Base-by-base conservation (phyloP, 2,329 filamentous ascomycete genomes). In the Thermoascus crustaceus region DNA sequence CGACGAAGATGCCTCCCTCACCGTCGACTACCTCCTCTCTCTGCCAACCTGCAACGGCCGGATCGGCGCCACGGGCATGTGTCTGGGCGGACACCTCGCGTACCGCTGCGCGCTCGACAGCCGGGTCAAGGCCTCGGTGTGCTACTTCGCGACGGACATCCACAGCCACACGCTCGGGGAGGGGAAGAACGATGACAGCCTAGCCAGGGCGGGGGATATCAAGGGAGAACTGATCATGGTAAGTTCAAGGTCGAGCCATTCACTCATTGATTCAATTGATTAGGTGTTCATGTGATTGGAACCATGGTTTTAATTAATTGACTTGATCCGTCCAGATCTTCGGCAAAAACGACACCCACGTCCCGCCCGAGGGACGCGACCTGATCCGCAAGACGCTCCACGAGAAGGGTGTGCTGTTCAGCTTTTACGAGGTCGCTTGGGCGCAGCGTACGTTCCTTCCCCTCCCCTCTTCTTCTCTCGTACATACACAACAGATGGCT, bases 141-240 rank as follows among this genome's bases (percentile, higher is more conserved):
- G 85, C 58, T 96, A 87, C 68, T 95, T 95, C 62, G 86, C 85
- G 6, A 95, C 88, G 5, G 89, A 95, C 64, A 79, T 95, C 34
- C 89, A 95, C 67, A 76, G 71, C 44, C 73, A 76, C 38, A 85
- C 80, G 6, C 73, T 96, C 1, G 89, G 86, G 16, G 73, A 76
- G 40, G 66, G 75, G 46, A 75, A 76, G 56, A 68, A 68, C 14
- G 80, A 84, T 53, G 74, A 83, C 50, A 75, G 69, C 44, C 55
- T 85, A 30, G 60, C 66, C 10, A 59, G 78, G 30, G 72, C 85
- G 10, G 57, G 61, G 5, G 76, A 82, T 46, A 82, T 94, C 58
- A 78, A 78, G 54, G 83, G 77, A 10, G 88, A 95, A 60, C 65
- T 91, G 10, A 72, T 85, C 40, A 82, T 94, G 78, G 70, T 73